Base-by-base conservation (phyloP, 805 yeast genomes). In the Torulaspora quercuum region DNA sequence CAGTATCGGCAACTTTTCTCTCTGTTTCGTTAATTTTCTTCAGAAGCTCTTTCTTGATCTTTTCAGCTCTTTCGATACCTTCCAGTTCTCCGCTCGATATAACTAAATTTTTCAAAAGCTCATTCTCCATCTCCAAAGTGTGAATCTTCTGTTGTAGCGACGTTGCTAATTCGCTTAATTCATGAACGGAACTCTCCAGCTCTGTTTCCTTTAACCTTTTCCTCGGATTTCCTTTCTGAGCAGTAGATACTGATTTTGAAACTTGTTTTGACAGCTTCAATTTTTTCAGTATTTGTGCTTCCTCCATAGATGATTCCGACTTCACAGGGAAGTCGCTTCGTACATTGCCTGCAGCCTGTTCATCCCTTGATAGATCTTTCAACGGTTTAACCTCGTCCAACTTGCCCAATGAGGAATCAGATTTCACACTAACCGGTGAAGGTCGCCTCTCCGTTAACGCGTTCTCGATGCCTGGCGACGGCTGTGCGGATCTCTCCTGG, bases 171-270 rank as follows among this genome's bases (percentile, higher is more conserved):
- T 83, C 89, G 49, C 77, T 78, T 50, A 90, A 69, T 42, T 82
- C 89, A 49, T 76, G 75, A 12, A 89, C 73, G 41, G 73, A 77
- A 41, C 78, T 69, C 63, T 89, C 95, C 79, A 90, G 75, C 57
- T 89, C 90, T 64, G 84, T 92, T 64, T 90, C 97, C 60, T 86
- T 83, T 64, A 82, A 55, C 72, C 90, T 89, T 77, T 85, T 88
- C 73, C 86, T 87, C 9, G 49, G 49, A 25, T 48, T 48, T n/a
- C 49, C 21, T 29, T 48, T 49, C 21, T 39, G 36, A 7, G 35
- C 25, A 7, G 25, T 20, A 13, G 35, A 20, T 6, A 26, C 17
- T 5, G 39, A 20, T 12, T 35, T 22, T 13, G 21, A 14, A 11
- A 25, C 18, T 9, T 14, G 16, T 4, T 9, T 34, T 1, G 41